Evolutionary conservation across 805 yeast genomes (phyloP), one percentile per base, ranked within the genome.

Genomic region (Danielia oregonensis): DNA sequence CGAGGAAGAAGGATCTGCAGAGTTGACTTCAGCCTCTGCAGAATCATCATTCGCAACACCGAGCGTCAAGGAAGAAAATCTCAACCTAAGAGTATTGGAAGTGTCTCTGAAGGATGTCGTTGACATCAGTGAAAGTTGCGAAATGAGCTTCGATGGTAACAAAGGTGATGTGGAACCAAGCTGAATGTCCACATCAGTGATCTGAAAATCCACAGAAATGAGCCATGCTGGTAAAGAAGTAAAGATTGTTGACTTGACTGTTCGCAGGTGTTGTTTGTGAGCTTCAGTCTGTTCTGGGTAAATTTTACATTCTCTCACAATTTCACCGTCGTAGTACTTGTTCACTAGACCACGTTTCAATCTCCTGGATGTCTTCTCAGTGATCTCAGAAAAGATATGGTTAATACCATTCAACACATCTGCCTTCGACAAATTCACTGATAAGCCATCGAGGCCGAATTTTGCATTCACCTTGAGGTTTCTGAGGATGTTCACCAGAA

Each of bases 141-240:
- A 40, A 27, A 9, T 44, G 39, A 15, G 49, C 41, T 32, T 41
- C 26, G 32, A 47, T 29, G 41, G 65, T 6, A 66, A 57, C 24
- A 67, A 48, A 1, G 66, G 59, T 6, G 71, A 65, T 14, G 70
- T 46, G 2, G 72, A 63, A 0, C 71, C 72, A 9, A 67, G 32
- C 19, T 42, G 35, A 4, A 68, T 25, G 7, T 42, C 42, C 16
- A 50, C 24, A 4, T 42, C 35, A n/a, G 37, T 31, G 11, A 56
- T 18, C 6, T 33, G 33, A 15, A 59, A 16, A 14, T 49, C 46
- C 12, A 51, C 33, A 9, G 53, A 57, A 2, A 59, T 39, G 10
- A 67, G 34, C 71, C 71, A 67, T 4, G 39, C 25, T 1, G 72
- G 72, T 10, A 63, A 41, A 15, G 48, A 29, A 6, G 34, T 35